A percentile compares a stretch with the other conserved stretches of the same genome.
These are phyloP conservation scores for Nicotiana obtusifolia DNA, from an alignment of 257 asterid species.

Conservation along the genomic window DNA sequence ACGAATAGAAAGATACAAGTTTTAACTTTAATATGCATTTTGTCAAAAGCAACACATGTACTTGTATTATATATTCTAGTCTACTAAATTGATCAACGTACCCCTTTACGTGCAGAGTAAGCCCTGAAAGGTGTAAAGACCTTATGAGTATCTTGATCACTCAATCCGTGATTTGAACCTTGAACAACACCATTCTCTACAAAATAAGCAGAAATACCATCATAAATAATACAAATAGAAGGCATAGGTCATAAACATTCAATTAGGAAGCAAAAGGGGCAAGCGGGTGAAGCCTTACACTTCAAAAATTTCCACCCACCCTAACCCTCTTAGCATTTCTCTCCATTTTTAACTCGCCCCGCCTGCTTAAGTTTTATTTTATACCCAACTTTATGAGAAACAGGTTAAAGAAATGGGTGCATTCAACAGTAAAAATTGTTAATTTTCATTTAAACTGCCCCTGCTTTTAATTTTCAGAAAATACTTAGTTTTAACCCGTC, in stretches of 20 bases:
- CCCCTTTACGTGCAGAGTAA: conserved; percentile 68
- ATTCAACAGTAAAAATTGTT: background rate
- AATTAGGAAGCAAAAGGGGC: background rate
- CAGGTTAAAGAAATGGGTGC: background rate
- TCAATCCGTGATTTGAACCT: conserved; percentile 29
- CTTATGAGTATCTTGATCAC: conserved; percentile 22
- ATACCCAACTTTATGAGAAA: background rate
- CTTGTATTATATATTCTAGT: background rate
- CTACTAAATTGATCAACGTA: conserved; percentile 13
- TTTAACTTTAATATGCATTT: background rate
- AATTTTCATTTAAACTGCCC: background rate
- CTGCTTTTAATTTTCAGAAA: background rate
- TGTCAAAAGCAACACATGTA: background rate
- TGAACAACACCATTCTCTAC: conserved; percentile 16
- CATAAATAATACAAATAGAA: background rate
- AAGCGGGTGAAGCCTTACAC: background rate
- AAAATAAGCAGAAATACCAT: conserved; percentile 14
- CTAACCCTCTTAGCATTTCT: background rate
- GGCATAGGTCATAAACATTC: background rate
- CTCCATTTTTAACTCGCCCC: background rate
- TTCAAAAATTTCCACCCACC: background rate
- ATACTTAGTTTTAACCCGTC: background rate
- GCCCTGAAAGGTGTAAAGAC: conserved; percentile 42
- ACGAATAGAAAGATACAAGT: background rate
- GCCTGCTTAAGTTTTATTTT: background rate